A percentile compares a stretch with the other conserved stretches of the same genome.
These are phyloP conservation scores for Rutstroemia sydowiana DNA, from an alignment of 2,329 filamentous ascomycete genomes.

Conservation along the genomic window DNA sequence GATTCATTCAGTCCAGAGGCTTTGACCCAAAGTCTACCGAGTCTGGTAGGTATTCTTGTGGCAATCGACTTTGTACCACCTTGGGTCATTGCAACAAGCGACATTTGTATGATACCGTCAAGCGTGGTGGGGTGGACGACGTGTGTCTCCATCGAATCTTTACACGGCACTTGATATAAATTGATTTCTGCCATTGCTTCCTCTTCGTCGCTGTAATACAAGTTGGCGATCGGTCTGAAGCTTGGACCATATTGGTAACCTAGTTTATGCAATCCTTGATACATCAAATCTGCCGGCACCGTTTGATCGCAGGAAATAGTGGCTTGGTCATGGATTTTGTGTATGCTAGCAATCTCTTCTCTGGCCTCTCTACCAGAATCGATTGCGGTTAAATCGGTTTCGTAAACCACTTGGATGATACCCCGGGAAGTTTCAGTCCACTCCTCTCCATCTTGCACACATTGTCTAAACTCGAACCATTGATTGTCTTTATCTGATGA, in stretches of 20 bases:
- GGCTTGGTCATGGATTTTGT: background rate
- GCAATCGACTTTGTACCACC: background rate
- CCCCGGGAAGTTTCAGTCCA: conserved; percentile 4
- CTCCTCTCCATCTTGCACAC: background rate
- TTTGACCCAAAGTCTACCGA: background rate
- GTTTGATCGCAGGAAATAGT: background rate
- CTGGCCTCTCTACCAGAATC: background rate
- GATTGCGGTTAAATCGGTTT: background rate
- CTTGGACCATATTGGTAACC: conserved; percentile 8
- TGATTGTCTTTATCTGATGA: background rate
- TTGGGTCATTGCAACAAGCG: background rate
- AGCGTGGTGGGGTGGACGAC: conserved; percentile 50
- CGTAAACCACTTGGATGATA: background rate
- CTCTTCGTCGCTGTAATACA: conserved; percentile 12
- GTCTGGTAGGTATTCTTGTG: background rate
- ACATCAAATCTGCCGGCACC: background rate
- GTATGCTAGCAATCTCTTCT: background rate
- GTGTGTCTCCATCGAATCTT: conserved; percentile 31
- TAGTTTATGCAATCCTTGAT: background rate
- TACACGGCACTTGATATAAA: too few relatives aligned
- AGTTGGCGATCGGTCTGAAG: background rate
- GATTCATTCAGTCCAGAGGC: background rate
- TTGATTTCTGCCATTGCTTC: conserved; percentile 21
- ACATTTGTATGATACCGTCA: conserved; percentile 36
- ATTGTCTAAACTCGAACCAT: conserved; percentile 5